Evolutionary conservation across 2,329 filamentous ascomycete species (phyloP).

Genomic region (Claviceps purpurea): DNA sequence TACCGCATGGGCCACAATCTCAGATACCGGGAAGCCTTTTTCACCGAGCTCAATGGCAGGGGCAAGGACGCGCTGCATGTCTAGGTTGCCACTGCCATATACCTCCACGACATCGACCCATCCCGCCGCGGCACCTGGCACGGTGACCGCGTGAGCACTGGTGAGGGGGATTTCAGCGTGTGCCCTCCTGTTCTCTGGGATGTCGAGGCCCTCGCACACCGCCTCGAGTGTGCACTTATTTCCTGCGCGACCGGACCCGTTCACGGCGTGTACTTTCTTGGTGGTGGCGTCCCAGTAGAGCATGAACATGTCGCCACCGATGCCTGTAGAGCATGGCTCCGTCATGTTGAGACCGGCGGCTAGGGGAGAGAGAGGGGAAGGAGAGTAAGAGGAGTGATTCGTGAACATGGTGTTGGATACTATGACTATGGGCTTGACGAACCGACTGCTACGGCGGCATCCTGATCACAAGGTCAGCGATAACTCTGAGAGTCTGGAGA

Average conservation of each 20-base stretch:
- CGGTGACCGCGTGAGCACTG: slow-evolving; percentile 70
- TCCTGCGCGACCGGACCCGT: slow-evolving; percentile 81
- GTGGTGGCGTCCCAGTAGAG: slow-evolving; percentile 79
- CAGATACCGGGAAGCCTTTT: slow-evolving; percentile 78
- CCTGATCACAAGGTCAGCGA: slow-evolving; percentile 34
- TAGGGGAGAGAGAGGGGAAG: slow-evolving; percentile 16
- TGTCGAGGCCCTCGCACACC: slow-evolving; percentile 54
- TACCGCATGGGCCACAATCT: slow-evolving; percentile 58
- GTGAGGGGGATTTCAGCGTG: slow-evolving; percentile 52
- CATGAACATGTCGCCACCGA: slow-evolving; percentile 95
- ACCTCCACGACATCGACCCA: slow-evolving; percentile 83
- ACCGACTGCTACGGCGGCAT: slow-evolving; percentile 91
- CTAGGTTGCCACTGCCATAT: slow-evolving; percentile 79
- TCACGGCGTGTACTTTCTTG: slow-evolving; percentile 71
- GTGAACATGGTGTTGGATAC: too few relatives aligned
- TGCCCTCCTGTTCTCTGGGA: slow-evolving; percentile 37
- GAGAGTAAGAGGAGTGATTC: background rate
- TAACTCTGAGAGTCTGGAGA: background rate
- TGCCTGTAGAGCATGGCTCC: slow-evolving; percentile 84
- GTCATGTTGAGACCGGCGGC: slow-evolving; percentile 88
- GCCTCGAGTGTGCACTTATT: slow-evolving; percentile 53
- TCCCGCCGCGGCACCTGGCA: slow-evolving; percentile 81
- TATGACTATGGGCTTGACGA: slow-evolving; percentile 9
- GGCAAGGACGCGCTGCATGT: slow-evolving; percentile 60
- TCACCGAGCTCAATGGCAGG: slow-evolving; percentile 81